phyloP scores from a whole-genome alignment of 2,329 filamentous ascomycete genomes.

The Clarireedia monteithiana region DNA sequence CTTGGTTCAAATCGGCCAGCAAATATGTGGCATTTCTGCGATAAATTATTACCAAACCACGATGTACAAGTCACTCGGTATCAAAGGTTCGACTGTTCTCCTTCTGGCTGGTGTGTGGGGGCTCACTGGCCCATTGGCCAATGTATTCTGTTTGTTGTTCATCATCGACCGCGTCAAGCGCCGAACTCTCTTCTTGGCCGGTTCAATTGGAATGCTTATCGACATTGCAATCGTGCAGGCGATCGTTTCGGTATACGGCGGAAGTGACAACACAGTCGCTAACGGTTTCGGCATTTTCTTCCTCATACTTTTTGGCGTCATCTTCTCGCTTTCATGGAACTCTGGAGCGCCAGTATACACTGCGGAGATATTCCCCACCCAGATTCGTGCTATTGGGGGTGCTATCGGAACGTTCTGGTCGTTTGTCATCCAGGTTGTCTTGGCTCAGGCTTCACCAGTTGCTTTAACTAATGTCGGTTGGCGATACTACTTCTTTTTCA shows the following conservation, averaged over 20 bases:
- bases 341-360: slow-evolving; percentile 7
- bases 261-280: too few relatives aligned
- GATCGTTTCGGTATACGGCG: too few relatives aligned
- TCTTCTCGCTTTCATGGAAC: slow-evolving; percentile 8
- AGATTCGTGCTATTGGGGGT: slow-evolving; percentile 10
- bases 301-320: slow-evolving; percentile 2
- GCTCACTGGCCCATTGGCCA: not conserved
- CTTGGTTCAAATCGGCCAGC: not conserved
- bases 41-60: slow-evolving; percentile 11
- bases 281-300: slow-evolving; percentile 7
- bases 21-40: slow-evolving; percentile 7
- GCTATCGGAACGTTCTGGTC: slow-evolving; percentile 8
- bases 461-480: slow-evolving; percentile 7
- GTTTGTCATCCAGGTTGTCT: not conserved
- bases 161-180: slow-evolving; percentile 6
- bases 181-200: not conserved
- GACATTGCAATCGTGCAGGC: too few relatives aligned
- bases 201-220: too few relatives aligned
- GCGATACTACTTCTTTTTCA: slow-evolving; percentile 10
- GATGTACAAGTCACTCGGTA: slow-evolving; percentile 10
- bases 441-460: slow-evolving; percentile 4
- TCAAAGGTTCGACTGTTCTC: slow-evolving; percentile 1
- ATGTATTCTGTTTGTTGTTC: slow-evolving; percentile 5
- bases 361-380: slow-evolving; percentile 13
- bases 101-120: not conserved